phyloP scores from a whole-genome alignment of 257 asterid species.

The Solanum etuberosum region DNA sequence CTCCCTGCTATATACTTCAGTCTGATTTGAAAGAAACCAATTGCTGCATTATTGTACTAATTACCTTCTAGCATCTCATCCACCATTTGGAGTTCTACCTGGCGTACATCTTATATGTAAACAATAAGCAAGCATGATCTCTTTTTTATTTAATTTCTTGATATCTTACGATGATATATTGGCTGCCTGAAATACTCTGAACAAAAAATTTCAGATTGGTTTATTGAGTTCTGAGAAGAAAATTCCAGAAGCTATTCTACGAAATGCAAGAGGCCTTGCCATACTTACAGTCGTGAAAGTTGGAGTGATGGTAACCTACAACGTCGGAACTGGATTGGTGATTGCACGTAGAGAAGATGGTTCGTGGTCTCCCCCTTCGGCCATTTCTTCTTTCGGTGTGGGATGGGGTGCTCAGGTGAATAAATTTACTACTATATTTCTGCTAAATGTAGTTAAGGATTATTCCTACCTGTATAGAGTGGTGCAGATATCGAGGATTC shows the following conservation, averaged over 20 bases:
- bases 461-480: not conserved
- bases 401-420: constrained; percentile 99
- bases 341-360: constrained; percentile 92
- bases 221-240: constrained; percentile 63
- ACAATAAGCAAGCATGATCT: not conserved
- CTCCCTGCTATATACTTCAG: not conserved
- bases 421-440: not conserved
- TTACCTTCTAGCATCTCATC: not conserved
- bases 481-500: not conserved
- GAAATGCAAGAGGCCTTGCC: constrained; percentile 87
- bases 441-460: not conserved
- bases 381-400: constrained; percentile 78
- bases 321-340: constrained; percentile 89
- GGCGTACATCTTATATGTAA: not conserved
- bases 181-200: not conserved
- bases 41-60: not conserved
- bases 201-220: constrained; percentile 47
- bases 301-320: constrained; percentile 90
- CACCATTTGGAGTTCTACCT: not conserved
- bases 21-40: not conserved
- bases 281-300: constrained; percentile 84
- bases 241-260: constrained; percentile 84
- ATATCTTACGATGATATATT: not conserved
- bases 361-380: constrained; percentile 98
- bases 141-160: not conserved